phyloP scores from a whole-genome alignment of 2,329 filamentous ascomycete species.

The Podosphaera fusca region DNA sequence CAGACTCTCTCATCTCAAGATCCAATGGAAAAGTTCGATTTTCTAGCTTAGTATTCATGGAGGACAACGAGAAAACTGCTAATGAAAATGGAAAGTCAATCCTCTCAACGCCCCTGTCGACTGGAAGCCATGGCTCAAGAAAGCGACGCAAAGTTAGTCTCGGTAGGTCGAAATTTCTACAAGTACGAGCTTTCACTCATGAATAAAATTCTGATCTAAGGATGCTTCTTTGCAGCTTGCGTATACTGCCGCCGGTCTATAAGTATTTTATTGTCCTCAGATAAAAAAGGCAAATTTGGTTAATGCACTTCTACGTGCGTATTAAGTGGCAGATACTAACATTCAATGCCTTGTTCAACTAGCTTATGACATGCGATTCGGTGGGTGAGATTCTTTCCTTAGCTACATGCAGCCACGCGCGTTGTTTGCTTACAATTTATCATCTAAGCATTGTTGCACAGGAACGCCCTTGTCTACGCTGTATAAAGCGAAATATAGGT shows the following conservation, averaged over 20 bases:
- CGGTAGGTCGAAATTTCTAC: slow-evolving; percentile 31
- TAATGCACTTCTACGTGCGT: slow-evolving; percentile 9
- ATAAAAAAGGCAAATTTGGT: slow-evolving; percentile 5
- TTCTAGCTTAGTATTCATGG: too few species aligned
- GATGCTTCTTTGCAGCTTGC: slow-evolving; percentile 40
- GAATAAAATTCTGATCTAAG: too few species aligned
- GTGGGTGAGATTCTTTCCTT: slow-evolving; percentile 27
- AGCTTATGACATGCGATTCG: slow-evolving; percentile 88
- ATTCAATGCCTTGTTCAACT: slow-evolving; percentile 16
- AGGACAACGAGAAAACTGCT: too few species aligned
- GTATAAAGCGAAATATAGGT: slow-evolving; percentile 95
- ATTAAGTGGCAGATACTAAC: slow-evolving; percentile 14
- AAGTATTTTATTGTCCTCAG: slow-evolving; percentile 27
- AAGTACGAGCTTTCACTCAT: slow-evolving; percentile 2
- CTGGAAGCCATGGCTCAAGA: slow-evolving; percentile 36
- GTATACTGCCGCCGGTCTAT: slow-evolving; percentile 80
- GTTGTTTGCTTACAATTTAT: slow-evolving; percentile 14
- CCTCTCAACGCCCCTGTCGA: too few species aligned
- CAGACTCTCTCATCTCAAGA: too few species aligned
- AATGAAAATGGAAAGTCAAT: too few species aligned
- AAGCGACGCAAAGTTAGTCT: slow-evolving; percentile 80
- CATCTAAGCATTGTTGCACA: slow-evolving; percentile 20
- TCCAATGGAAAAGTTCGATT: too few species aligned
- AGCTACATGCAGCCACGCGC: slow-evolving; percentile 13
- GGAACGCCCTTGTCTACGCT: slow-evolving; percentile 91